Base-by-base conservation (phyloP, 2,329 filamentous ascomycete species). In the Orbilia quercus region DNA sequence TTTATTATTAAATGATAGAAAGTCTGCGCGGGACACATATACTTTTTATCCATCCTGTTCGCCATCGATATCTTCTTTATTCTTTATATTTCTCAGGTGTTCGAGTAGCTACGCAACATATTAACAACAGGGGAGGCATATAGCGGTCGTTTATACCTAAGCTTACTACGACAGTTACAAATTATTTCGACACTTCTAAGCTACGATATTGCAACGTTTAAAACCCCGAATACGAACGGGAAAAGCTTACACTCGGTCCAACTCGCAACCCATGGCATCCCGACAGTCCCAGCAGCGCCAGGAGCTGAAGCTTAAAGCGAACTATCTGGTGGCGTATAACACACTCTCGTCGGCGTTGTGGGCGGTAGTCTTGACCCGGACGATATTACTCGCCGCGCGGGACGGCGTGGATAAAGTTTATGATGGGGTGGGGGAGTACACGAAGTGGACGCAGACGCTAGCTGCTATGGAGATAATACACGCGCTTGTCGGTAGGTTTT, bases 271-370 rank as follows among this genome's bases (percentile, higher is more conserved):
- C 4, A 69, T 72, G 67, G 67, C 67, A n/a, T 72, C 67, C 34
- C 51, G 54, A 22, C 59, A 51, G 11, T 16, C 51, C 40, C 59
- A 58, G 60, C 69, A 60, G 54, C 54, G 54, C 22, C 69, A 58
- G 50, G 60, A 59, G 31, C 58, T 59, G 0, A 73, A 65, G 60
- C 18, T 73, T 31, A 73, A 73, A 57, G 69, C 69, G 64, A 83
- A 82, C 79, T 96, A 97, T 83, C 87, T 98, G 60, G 85, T 93
- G 79, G 83, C 88, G 77, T 99, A 98, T 86, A 98, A 98, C 82
- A 85, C 88, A 78, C 79, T 89, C 76, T 96, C 89, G 59, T 87
- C 92, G 73, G 80, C 88, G 20, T 86, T 94, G 59, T 99, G 95
- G 95, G 82, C 86, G 42, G 86, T 87, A 16, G 88, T 97, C 60